These are phyloP conservation scores for Suillus weaverae DNA, from an alignment of 768 basidiomycete genomes.

Conservation along the genomic window DNA sequence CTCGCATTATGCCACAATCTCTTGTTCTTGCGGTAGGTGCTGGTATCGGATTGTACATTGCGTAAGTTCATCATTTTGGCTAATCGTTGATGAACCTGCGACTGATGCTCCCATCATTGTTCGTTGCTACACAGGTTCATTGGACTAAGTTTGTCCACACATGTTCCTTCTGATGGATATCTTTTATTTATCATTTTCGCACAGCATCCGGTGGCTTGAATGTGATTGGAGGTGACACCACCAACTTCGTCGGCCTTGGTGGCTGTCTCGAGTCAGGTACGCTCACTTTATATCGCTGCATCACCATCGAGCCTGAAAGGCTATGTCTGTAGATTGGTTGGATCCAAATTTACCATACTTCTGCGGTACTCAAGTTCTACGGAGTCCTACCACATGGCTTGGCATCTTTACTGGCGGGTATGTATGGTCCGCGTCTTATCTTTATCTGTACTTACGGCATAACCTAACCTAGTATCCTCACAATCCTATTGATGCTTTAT, in stretches of 20 bases:
- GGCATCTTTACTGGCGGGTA: conserved; percentile 84
- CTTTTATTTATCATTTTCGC: conserved; percentile 8
- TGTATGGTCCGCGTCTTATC: conserved; percentile 20
- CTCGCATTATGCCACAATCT: conserved; percentile 85
- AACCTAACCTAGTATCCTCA: conserved; percentile 54
- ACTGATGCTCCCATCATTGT: conserved; percentile 18
- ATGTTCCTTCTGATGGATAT: neutral
- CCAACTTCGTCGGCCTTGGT: conserved; percentile 72
- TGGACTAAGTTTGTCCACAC: conserved; percentile 55
- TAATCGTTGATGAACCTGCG: neutral
- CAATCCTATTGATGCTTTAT: conserved; percentile 80
- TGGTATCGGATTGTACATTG: conserved; percentile 87
- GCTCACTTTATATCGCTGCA: conserved; percentile 4
- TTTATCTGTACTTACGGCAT: conserved; percentile 9
- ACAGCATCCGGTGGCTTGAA: conserved; percentile 66
- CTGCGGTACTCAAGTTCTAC: conserved; percentile 65
- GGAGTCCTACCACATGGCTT: conserved; percentile 82
- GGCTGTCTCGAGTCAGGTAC: conserved; percentile 62
- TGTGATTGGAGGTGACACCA: conserved; percentile 72
- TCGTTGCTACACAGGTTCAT: conserved; percentile 53
- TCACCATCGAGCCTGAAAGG: conserved; percentile 12
- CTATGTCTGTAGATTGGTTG: conserved; percentile 40
- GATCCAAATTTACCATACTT: conserved; percentile 49
- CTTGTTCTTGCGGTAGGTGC: conserved; percentile 82
- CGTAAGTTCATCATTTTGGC: conserved; percentile 44